A percentile compares a stretch with the other conserved stretches of the same genome.
Evolutionary conservation across 768 basidiomycete genomes (phyloP).

Genomic region (Sporobolomyces phaffii): DNA sequence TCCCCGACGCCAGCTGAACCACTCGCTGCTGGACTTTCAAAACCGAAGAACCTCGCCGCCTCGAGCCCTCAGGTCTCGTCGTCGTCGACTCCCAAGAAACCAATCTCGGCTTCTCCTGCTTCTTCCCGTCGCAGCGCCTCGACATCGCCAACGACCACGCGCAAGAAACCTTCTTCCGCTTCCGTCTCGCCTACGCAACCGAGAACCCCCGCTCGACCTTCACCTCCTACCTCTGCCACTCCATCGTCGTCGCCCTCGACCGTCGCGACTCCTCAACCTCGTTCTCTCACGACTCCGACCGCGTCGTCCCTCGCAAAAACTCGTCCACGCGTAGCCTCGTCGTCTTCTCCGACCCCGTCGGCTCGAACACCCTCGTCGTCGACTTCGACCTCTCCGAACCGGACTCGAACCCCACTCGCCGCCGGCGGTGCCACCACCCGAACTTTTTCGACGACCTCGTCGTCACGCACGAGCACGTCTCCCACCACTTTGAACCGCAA

Average conservation of each 20-base stretch:
- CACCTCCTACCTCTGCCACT: neutral
- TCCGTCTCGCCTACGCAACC: neutral
- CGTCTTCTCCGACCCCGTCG: neutral
- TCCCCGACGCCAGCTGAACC: neutral
- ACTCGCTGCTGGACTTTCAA: too few species aligned
- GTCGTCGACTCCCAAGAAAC: neutral
- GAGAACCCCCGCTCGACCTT: neutral
- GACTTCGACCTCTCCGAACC: neutral
- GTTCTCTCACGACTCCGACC: slow-evolving; percentile 15
- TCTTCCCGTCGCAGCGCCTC: neutral
- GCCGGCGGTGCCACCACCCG: too few species aligned
- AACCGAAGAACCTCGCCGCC: too few species aligned
- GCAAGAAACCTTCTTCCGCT: neutral
- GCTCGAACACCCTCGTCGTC: neutral
- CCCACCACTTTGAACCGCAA: neutral
- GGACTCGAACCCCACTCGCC: too few species aligned
- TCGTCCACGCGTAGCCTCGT: neutral
- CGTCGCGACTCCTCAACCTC: too few species aligned
- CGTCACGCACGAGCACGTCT: neutral
- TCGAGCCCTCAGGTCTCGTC: too few species aligned
- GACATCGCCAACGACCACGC: neutral
- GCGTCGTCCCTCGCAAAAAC: slow-evolving; percentile 33
- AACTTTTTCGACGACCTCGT: neutral
- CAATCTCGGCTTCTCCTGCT: neutral
- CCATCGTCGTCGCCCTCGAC: neutral